These are phyloP conservation scores for Spencermartinsiella ligniputridi DNA, from an alignment of 1,139 yeast genomes.

Conservation along the genomic window DNA sequence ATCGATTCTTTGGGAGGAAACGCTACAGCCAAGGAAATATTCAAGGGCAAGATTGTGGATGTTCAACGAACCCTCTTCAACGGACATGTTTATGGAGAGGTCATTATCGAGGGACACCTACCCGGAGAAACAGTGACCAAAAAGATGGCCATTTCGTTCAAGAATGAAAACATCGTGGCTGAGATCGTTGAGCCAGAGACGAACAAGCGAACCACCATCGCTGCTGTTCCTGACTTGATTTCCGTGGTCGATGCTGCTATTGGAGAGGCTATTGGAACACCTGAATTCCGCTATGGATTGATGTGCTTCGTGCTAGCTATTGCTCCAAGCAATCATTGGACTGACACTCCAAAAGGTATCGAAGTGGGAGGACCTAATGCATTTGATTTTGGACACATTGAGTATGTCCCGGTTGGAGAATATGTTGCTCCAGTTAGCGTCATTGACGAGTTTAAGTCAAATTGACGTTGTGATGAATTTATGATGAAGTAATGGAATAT, in stretches of 20 bases:
- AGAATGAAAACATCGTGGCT: slow-evolving; percentile 43
- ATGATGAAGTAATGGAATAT: not conserved
- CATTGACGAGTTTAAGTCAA: slow-evolving; percentile 37
- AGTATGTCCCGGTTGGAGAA: slow-evolving; percentile 38
- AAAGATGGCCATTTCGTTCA: slow-evolving; percentile 40
- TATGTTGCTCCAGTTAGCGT: slow-evolving; percentile 38
- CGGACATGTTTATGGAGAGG: slow-evolving; percentile 48
- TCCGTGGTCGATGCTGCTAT: slow-evolving; percentile 41
- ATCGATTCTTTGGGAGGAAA: slow-evolving; percentile 39
- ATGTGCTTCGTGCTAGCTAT: slow-evolving; percentile 41
- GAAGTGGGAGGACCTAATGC: slow-evolving; percentile 41
- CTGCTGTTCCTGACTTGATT: slow-evolving; percentile 46
- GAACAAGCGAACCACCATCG: slow-evolving; percentile 28
- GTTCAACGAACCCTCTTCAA: slow-evolving; percentile 40
- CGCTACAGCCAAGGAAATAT: slow-evolving; percentile 36
- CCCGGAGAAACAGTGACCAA: slow-evolving; percentile 21
- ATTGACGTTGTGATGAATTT: not conserved
- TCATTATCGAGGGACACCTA: slow-evolving; percentile 33
- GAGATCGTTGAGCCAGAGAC: slow-evolving; percentile 23
- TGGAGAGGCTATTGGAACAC: slow-evolving; percentile 48
- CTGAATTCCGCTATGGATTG: slow-evolving; percentile 45
- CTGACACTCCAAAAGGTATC: slow-evolving; percentile 34
- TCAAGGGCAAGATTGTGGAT: slow-evolving; percentile 42
- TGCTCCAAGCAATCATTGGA: slow-evolving; percentile 41
- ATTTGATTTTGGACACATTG: slow-evolving; percentile 36